Evolutionary conservation across 1,139 yeast genomes (phyloP), one percentile per base, ranked within the genome.

Genomic region (Blastobotrys ciferrii): DNA sequence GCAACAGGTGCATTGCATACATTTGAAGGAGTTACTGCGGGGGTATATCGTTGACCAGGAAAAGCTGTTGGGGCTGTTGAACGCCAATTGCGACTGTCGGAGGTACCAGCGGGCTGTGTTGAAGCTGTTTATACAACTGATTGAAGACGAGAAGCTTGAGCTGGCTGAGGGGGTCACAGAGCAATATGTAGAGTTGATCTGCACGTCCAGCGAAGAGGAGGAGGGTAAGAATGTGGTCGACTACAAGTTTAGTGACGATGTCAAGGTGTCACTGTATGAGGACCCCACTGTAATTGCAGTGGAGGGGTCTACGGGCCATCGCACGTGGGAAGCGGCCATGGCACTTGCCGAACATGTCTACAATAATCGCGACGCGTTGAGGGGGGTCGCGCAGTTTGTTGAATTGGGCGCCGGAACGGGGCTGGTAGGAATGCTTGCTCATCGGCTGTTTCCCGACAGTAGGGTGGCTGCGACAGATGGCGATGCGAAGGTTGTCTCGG

Each of bases 291-390:
- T 84, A 1, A 59, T 64, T 2, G 76, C 84, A 2, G 68, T 69
- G 48, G 49, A 70, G 28, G 95, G 94, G 5, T 84, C 95, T 1
- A 91, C 98, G 0, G 98, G 98, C 0, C 69, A 81, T 50, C 71
- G 97, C 40, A 91, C 98, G 0, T 91, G 98, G 98, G 97, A 88
- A 62, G 97, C 96, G 0, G 86, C 96, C 0, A 58, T 87, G n/a
- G 87, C 73, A 51, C 67, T 89, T 14, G 69, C 83, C 6, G 73
- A 79, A 44, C 79, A 67, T 55, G 57, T 86, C 36, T 56, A 57
- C 6, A 6, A 5, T 9, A 23, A 23, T 9, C 5, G 28, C 28
- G 43, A 50, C 5, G 38, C 38, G 30, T 32, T n/a, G 28, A 17
- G 37, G 32, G 14, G 17, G 19, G 40, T 19, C n/a, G 39, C 30